Percentiles rank a stretch among this genome's conserved stretches.
Evolutionary conservation across 306 rosid species (phyloP).

Genomic region (Prunus davidiana): DNA sequence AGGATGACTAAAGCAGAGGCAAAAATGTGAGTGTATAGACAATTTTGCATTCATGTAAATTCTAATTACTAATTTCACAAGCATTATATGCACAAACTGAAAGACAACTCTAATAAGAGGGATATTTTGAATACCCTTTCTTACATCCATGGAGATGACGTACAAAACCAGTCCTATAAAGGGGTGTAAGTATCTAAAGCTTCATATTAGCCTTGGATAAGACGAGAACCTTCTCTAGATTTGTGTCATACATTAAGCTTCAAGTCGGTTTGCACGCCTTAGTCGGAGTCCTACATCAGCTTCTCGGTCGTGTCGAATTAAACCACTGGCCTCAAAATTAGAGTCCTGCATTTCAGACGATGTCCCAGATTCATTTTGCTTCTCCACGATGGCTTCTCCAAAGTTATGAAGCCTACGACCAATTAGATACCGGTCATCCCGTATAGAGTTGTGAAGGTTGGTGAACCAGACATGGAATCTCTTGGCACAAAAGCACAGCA

Average conservation of each 20-base stretch:
- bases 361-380: conserved; percentile 38
- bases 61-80: conserved; percentile 8
- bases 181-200: conserved; percentile 15
- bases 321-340: conserved; percentile 28
- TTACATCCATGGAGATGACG: conserved; percentile 21
- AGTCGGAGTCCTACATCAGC: conserved; percentile 66
- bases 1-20: background rate
- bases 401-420: conserved; percentile 96
- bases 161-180: background rate
- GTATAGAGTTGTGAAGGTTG: conserved; percentile 96
- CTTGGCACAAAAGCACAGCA: conserved; percentile 84
- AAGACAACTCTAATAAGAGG: conserved; percentile 1
- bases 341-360: conserved; percentile 29
- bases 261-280: conserved; percentile 53
- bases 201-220: conserved; percentile 24
- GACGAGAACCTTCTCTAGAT: conserved; percentile 9
- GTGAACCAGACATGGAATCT: conserved; percentile 98
- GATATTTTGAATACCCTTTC: conserved; percentile 11
- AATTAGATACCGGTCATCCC: conserved; percentile 88
- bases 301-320: conserved; percentile 48
- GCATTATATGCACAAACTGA: conserved; percentile 17
- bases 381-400: conserved; percentile 53
- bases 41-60: background rate
- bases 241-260: background rate
- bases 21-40: background rate